Evolutionary conservation across 768 basidiomycete genomes (phyloP).

Genomic region (Epithele typhae): DNA sequence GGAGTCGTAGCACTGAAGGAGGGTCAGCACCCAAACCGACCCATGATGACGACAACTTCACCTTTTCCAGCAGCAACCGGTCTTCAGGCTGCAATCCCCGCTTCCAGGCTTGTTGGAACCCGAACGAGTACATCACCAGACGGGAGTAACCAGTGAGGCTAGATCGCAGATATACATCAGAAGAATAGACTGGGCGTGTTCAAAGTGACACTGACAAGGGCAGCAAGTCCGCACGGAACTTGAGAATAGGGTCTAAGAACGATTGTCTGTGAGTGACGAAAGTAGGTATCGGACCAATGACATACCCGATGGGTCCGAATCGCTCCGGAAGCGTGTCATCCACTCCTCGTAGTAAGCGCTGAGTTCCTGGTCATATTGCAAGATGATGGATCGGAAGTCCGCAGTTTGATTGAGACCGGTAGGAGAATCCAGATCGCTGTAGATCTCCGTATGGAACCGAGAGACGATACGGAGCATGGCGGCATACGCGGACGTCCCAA

Average conservation of each 20-base stretch:
- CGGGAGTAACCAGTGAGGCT: slow-evolving; percentile 76
- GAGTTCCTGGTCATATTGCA: slow-evolving; percentile 54
- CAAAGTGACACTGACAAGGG: slow-evolving; percentile 55
- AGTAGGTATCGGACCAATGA: neutral
- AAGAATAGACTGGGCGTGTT: neutral
- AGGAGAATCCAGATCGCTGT: slow-evolving; percentile 63
- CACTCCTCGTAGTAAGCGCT: slow-evolving; percentile 64
- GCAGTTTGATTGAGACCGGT: slow-evolving; percentile 63
- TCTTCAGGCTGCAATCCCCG: slow-evolving; percentile 62
- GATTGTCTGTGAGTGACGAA: too few relatives aligned
- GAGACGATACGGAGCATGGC: slow-evolving; percentile 65
- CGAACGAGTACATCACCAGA: slow-evolving; percentile 84
- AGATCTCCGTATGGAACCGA: slow-evolving; percentile 73
- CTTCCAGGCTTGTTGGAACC: slow-evolving; percentile 78
- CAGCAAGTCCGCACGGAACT: slow-evolving; percentile 60
- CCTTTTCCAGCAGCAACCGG: slow-evolving; percentile 65
- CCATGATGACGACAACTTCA: slow-evolving; percentile 21
- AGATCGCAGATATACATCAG: neutral
- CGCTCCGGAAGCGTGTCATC: slow-evolving; percentile 51
- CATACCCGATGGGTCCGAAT: slow-evolving; percentile 56
- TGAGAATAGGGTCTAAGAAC: slow-evolving; percentile 56
- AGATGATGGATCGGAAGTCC: slow-evolving; percentile 63
- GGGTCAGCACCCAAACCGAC: neutral
- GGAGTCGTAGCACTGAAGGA: slow-evolving; percentile 57
- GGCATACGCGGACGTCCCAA: slow-evolving; percentile 73